These are phyloP conservation scores for Eimeria brunetti DNA, from an alignment of 169 alveolate genomes.

Conservation along the genomic window DNA sequence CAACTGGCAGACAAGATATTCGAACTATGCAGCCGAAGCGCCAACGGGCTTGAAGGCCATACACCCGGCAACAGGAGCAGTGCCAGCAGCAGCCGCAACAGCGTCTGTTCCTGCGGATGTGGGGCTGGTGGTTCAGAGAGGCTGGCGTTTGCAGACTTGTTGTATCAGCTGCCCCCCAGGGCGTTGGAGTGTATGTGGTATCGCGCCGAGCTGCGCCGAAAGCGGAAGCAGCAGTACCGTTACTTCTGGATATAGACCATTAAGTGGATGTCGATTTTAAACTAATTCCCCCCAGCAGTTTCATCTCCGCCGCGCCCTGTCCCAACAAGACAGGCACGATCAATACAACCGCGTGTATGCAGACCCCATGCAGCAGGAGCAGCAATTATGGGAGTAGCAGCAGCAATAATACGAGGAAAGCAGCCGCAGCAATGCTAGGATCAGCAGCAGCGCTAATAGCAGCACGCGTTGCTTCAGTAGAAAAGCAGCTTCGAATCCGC, in stretches of 20 bases:
- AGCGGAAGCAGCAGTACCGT: slow-evolving; percentile 2
- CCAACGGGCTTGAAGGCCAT: not conserved
- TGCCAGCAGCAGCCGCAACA: slow-evolving; percentile 36
- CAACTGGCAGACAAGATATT: not conserved
- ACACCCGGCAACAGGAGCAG: slow-evolving; percentile 8
- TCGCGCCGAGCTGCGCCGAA: slow-evolving; percentile 26
- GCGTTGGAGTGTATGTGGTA: slow-evolving; percentile 48
- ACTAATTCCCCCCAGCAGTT: no score
- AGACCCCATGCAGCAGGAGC: not conserved
- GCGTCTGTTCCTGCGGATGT: not conserved
- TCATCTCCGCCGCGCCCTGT: no score
- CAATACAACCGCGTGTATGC: no score
- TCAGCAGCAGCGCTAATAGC: not conserved
- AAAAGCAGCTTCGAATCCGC: not conserved
- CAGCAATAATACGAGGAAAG: not conserved
- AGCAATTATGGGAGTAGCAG: not conserved
- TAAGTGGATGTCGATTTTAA: not conserved
- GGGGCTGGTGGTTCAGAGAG: not conserved
- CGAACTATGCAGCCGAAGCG: not conserved
- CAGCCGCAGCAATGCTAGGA: not conserved
- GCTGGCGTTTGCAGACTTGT: not conserved
- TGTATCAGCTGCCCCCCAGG: slow-evolving; percentile 30
- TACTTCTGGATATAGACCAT: slow-evolving; percentile 12
- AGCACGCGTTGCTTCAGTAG: not conserved
- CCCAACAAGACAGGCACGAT: no score